Evolutionary conservation across 2,329 filamentous ascomycete genomes (phyloP).

Genomic region (Talaromyces verruculosus): DNA sequence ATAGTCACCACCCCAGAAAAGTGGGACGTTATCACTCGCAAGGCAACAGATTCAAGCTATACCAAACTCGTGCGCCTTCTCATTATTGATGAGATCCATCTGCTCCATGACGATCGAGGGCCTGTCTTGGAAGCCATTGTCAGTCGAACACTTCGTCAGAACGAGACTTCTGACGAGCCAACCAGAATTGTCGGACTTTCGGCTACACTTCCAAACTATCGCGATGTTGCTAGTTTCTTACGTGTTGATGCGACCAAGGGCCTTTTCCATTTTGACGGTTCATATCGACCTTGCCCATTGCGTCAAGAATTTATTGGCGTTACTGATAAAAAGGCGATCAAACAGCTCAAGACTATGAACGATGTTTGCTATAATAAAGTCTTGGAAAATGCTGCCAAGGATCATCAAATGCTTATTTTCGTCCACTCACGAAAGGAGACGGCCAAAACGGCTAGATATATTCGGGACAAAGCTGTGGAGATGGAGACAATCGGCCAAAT

Average conservation of each 20-base stretch:
- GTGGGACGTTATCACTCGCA: slow-evolving; percentile 98
- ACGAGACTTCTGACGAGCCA: slow-evolving; percentile 89
- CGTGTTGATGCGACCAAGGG: slow-evolving; percentile 82
- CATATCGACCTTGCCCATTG: slow-evolving; percentile 87
- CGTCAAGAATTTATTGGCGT: slow-evolving; percentile 97
- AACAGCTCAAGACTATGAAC: slow-evolving; percentile 98
- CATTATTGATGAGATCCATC: slow-evolving; percentile 96
- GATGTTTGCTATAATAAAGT: slow-evolving; percentile 98
- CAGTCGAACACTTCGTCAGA: slow-evolving; percentile 85
- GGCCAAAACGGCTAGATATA: slow-evolving; percentile 93
- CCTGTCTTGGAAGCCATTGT: slow-evolving; percentile 97
- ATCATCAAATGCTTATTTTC: slow-evolving; percentile 89
- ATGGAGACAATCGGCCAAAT: slow-evolving; percentile 96
- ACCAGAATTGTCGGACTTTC: slow-evolving; percentile 90
- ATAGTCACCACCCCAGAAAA: slow-evolving; percentile 99
- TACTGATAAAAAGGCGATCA: slow-evolving; percentile 97
- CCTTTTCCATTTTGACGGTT: slow-evolving; percentile 94
- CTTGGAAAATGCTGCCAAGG: slow-evolving; percentile 66
- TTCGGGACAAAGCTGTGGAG: slow-evolving; percentile 95
- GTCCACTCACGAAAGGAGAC: slow-evolving; percentile 98
- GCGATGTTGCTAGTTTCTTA: slow-evolving; percentile 92
- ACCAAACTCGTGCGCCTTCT: slow-evolving; percentile 94
- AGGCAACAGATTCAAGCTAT: slow-evolving; percentile 94
- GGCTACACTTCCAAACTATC: slow-evolving; percentile 93
- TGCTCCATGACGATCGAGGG: slow-evolving; percentile 95